Percentiles rank a stretch among this genome's conserved stretches.
phyloP scores from a whole-genome alignment of 2,329 filamentous ascomycete genomes.

The Pseudogymnoascus sp. region DNA sequence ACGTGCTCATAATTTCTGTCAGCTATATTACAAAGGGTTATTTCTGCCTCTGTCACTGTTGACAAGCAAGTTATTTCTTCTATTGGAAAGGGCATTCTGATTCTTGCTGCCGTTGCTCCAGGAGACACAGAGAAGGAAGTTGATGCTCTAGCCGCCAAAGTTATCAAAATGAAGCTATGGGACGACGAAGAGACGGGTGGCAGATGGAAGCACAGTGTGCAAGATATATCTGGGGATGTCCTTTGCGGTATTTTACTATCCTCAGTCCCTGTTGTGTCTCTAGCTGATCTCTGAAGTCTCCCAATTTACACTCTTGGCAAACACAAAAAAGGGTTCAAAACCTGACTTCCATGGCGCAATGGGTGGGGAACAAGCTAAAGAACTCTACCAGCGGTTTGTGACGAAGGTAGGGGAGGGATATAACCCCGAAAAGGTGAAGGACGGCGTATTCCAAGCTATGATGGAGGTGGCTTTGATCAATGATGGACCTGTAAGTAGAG shows the following conservation, averaged over 20 bases:
- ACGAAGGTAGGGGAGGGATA: slow-evolving; percentile 69
- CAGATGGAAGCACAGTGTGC: slow-evolving; percentile 80
- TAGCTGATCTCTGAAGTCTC: slow-evolving; percentile 57
- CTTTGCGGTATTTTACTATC: slow-evolving; percentile 67
- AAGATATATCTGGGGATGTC: slow-evolving; percentile 83
- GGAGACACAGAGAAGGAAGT: slow-evolving; percentile 87
- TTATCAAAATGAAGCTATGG: slow-evolving; percentile 88
- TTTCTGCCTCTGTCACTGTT: slow-evolving; percentile 92
- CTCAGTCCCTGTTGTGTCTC: slow-evolving; percentile 7
- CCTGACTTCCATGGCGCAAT: slow-evolving; percentile 91
- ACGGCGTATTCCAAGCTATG: slow-evolving; percentile 98
- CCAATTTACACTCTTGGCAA: slow-evolving; percentile 89
- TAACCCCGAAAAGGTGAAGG: slow-evolving; percentile 68
- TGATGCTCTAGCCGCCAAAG: slow-evolving; percentile 74
- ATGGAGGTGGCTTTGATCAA: slow-evolving; percentile 96
- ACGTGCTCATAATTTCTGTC: slow-evolving; percentile 17
- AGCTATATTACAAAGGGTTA: slow-evolving; percentile 90
- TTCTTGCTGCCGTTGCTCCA: slow-evolving; percentile 85
- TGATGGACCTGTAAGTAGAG: slow-evolving; percentile 59
- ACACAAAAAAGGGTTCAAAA: slow-evolving; percentile 92
- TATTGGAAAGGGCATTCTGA: slow-evolving; percentile 82
- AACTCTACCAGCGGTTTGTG: slow-evolving; percentile 79
- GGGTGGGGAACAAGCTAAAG: slow-evolving; percentile 67
- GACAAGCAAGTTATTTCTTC: slow-evolving; percentile 84
- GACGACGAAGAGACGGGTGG: slow-evolving; percentile 45